These are phyloP conservation scores for Coniochaeta sp. DNA, from an alignment of 2,329 filamentous ascomycete species.

Conservation along the genomic window DNA sequence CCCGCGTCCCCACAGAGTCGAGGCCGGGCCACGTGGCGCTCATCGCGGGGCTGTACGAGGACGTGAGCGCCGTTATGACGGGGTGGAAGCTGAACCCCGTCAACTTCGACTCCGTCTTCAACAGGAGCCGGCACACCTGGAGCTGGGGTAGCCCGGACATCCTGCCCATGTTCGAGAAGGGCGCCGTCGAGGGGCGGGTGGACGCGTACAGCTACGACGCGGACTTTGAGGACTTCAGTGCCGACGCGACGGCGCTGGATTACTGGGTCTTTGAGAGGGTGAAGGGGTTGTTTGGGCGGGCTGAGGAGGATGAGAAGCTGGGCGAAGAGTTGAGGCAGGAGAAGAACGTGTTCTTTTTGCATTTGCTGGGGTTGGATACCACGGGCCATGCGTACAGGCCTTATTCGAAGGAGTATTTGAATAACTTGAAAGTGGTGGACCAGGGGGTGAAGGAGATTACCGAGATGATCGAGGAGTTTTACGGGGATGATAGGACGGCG, in stretches of 20 bases:
- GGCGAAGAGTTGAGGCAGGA: slow-evolving; percentile 68
- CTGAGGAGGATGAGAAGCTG: slow-evolving; percentile 69
- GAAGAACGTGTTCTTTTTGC: slow-evolving; percentile 90
- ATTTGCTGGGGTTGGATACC: slow-evolving; percentile 87
- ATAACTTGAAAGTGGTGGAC: slow-evolving; percentile 93
- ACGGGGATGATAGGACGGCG: slow-evolving; percentile 75
- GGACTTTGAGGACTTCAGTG: slow-evolving; percentile 85
- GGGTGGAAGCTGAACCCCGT: slow-evolving; percentile 99
- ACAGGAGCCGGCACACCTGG: slow-evolving; percentile 93
- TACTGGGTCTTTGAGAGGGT: slow-evolving; percentile 95
- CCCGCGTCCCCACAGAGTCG: slow-evolving; percentile 92
- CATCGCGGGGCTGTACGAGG: slow-evolving; percentile 94
- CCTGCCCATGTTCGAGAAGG: slow-evolving; percentile 90
- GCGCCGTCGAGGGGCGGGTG: slow-evolving; percentile 80
- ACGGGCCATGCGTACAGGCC: slow-evolving; percentile 80
- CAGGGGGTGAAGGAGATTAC: slow-evolving; percentile 80
- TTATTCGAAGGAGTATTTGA: slow-evolving; percentile 90
- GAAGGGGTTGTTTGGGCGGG: slow-evolving; percentile 75
- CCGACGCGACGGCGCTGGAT: slow-evolving; percentile 74
- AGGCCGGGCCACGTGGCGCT: slow-evolving; percentile 93
- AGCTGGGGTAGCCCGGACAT: slow-evolving; percentile 99
- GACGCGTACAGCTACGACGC: slow-evolving; percentile 79
- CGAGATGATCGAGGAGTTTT: slow-evolving; percentile 77
- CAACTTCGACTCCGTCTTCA: slow-evolving; percentile 98
- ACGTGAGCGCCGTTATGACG: slow-evolving; percentile 94